Evolutionary conservation across 495 filamentous ascomycete genomes (phyloP), one percentile per base, ranked within the genome.

Genomic region (Cryomyces minteri): DNA sequence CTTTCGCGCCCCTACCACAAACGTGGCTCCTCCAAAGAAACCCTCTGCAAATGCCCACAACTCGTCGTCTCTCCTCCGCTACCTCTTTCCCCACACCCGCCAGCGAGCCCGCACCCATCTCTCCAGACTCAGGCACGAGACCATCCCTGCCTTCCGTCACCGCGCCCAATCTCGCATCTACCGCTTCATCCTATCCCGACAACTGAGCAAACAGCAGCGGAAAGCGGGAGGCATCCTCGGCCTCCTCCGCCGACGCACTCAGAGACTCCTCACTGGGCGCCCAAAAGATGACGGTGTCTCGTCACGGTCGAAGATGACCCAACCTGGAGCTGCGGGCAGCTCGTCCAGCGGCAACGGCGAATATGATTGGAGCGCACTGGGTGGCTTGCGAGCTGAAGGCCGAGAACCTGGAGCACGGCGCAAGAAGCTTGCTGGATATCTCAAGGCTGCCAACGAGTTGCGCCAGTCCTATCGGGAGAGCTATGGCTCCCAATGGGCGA

Each of bases 371-470:
- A 2, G 18, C 18, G 39, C 18, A 18, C 11, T 12, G 38, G 25
- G 54, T 48, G 14, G 42, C 36, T 12, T 37, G 3, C 34, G n/a
- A 11, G 9, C 40, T 41, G 28, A 41, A 25, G 59, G 57, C 6
- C 48, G 72, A 30, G 82, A 83, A 54, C 64, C 69, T 18, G 85
- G 88, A 3, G 63, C 75, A 9, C 64, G 85, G 40, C 72, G 90
- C 48, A 80, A 73, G 59, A 93, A 81, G 69, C 60, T 95, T 11
- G 84, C 81, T 29, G 85, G 81, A 10, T 92, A 88, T 55, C 61
- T 90, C 29, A 84, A 83, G 34, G 85, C 88, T 31, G 92, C 88
- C 14, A 92, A 86, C 51, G 88, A 96, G 62, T 61, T 96, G 49
- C 74, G 85, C 45, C 88, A 95, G 62, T 76, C 79, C 31, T 98